Base-by-base conservation (phyloP, 164 flowering plant species). In the Tinospora cordifolia region DNA sequence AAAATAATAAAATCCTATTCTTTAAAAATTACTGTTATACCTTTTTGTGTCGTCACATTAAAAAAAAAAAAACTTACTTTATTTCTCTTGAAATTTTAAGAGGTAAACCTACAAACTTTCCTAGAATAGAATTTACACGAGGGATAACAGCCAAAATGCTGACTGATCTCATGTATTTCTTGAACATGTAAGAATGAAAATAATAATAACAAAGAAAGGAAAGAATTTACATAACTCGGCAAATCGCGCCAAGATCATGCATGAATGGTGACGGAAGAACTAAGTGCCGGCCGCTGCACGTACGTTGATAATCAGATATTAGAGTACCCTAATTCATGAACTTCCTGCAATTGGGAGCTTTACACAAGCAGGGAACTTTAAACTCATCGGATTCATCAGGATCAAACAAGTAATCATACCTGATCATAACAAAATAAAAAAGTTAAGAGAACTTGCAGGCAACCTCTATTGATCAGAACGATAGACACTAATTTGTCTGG, bases 391-490 rank as follows among this genome's bases (percentile, higher is more conserved):
- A 60, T 65, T 90, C 97, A 36, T 87, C 97, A 0, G 90, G 85
- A 73, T 93, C 97, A 75, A 93, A 93, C 79, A 82, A 77, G 79
- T 93, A 93, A 81, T 91, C 96, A 30, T 93, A 93, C 86, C 98
- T 93, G 89, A 62, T 49, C 60, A 11, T 11, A 11, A 54, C 22
- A 54, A 19, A 54, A n/a, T 9, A 54, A 54, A 54, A 3, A 54
- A 54, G 12, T 44, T 54, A n/a, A n/a, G 25, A 54, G 60, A 54
- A 17, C 60, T 54, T 54, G 9, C 4, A 30, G 4, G 24, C 21
- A 8, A 19, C n/a, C 60, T 54, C 9, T 21, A 8, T 8, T 54
- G 10, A 8, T 19, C 24, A n/a, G 22, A 21, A 54, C 24, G 24
- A 17, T 19, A 54, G 8, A 12, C 46, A 41, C 11, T 41, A 12